Conservation (phyloP, 2,329 filamentous ascomycete genomes). For the Fusarium nodosum region DNA sequence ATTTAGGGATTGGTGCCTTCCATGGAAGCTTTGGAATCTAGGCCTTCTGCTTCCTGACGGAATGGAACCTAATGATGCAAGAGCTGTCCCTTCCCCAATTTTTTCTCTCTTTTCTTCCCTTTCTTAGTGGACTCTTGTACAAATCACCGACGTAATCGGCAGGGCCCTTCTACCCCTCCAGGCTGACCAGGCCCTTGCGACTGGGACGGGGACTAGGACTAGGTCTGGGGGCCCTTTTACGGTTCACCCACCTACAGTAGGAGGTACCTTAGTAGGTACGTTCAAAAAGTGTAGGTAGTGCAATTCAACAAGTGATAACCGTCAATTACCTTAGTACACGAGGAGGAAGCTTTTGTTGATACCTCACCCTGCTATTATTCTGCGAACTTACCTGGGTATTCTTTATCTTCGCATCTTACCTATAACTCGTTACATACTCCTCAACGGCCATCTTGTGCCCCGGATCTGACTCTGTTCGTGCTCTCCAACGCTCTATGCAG, state of each 20-base stretch:
- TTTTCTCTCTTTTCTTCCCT: slow-evolving; percentile 29
- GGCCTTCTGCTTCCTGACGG: slow-evolving; percentile 32
- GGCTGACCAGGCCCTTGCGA: slow-evolving; percentile 10
- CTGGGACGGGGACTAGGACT: slow-evolving; percentile 7
- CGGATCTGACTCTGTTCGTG: slow-evolving; percentile 20
- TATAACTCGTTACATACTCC: not conserved
- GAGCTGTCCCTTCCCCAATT: slow-evolving; percentile 30
- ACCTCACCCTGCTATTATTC: not conserved
- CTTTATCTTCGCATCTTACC: not conserved
- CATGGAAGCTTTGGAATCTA: slow-evolving; percentile 45
- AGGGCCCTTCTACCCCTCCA: slow-evolving; percentile 26
- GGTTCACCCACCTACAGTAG: not conserved
- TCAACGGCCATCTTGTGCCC: slow-evolving; percentile 19
- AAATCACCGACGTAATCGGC: slow-evolving; percentile 45
- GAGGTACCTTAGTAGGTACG: too few relatives aligned
- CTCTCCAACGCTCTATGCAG: slow-evolving; percentile 45
- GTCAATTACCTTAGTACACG: not conserved
- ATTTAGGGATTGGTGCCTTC: slow-evolving; percentile 31
- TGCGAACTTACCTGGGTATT: not conserved
- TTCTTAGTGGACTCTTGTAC: slow-evolving; percentile 35
- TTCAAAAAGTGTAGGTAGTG: not conserved
- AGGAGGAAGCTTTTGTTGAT: slow-evolving; percentile 3
- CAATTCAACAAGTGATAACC: slow-evolving; percentile 16
- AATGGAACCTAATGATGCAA: slow-evolving; percentile 48
- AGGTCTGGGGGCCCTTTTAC: not conserved